Evolutionary conservation across 2,329 filamentous ascomycete genomes (phyloP).

Genomic region (Trichophyton verrucosum): DNA sequence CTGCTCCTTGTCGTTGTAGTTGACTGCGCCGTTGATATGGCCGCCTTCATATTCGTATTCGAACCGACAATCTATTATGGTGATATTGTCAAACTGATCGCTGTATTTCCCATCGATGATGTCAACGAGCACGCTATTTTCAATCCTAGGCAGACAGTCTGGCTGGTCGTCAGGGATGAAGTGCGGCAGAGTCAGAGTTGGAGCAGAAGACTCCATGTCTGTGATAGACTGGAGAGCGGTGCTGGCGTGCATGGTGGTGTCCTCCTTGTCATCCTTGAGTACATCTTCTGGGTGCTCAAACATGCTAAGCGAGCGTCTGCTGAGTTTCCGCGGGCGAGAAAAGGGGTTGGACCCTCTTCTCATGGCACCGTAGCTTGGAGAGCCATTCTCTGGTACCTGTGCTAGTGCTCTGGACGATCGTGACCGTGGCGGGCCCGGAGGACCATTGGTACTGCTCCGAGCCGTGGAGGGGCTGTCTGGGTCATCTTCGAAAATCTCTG

Average conservation of each 20-base stretch:
- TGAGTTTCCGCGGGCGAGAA: constrained; percentile 70
- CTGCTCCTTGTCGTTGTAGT: constrained; percentile 92
- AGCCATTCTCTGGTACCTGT: constrained; percentile 51
- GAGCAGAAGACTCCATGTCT: constrained; percentile 62
- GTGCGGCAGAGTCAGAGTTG: constrained; percentile 66
- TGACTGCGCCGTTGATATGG: constrained; percentile 84
- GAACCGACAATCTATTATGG: constrained; percentile 92
- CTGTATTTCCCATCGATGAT: constrained; percentile 76
- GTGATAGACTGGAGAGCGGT: constrained; percentile 59
- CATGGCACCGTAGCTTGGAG: constrained; percentile 57
- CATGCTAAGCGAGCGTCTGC: constrained; percentile 91
- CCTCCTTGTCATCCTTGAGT: constrained; percentile 55
- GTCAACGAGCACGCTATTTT: constrained; percentile 67
- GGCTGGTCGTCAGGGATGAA: constrained; percentile 67
- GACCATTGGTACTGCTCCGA: constrained; percentile 44
- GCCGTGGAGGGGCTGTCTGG: constrained; percentile 48
- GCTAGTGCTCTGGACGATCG: constrained; percentile 46
- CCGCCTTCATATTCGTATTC: constrained; percentile 98
- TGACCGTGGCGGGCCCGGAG: constrained; percentile 49
- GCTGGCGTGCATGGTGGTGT: constrained; percentile 44
- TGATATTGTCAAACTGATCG: constrained; percentile 61
- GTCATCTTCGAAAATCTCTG: constrained; percentile 62
- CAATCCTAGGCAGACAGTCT: constrained; percentile 81
- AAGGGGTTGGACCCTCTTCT: constrained; percentile 63
- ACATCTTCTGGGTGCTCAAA: constrained; percentile 86